Evolutionary conservation across 352 stramenopile species (phyloP).

Genomic region (Pythium brachiatum): DNA sequence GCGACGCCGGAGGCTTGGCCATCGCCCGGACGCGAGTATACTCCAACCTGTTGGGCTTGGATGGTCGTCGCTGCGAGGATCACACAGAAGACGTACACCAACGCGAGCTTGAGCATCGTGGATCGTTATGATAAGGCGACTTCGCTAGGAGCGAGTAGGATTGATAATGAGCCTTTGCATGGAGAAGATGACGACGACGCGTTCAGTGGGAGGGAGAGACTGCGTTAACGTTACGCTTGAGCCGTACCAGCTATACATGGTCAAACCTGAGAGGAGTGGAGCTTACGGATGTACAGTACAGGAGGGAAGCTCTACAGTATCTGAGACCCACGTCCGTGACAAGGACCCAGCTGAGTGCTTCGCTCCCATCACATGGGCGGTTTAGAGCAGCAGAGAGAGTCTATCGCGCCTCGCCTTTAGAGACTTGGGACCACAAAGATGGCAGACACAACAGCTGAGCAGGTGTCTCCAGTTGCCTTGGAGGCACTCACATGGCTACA

Average conservation of each 20-base stretch:
- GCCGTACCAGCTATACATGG: not conserved
- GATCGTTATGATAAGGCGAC: not conserved
- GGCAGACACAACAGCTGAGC: slow-evolving; percentile 4
- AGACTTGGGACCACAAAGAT: not conserved
- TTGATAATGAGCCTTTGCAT: not conserved
- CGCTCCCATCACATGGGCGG: not conserved
- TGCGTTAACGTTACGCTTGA: not conserved
- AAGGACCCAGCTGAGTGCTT: not conserved
- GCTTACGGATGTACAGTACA: not conserved
- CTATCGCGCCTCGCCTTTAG: slow-evolving; percentile 2
- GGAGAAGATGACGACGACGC: not conserved
- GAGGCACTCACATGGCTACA: slow-evolving; percentile 8
- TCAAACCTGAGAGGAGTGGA: slow-evolving; percentile 5
- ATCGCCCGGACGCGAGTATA: slow-evolving; percentile 17
- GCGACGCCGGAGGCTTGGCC: slow-evolving; percentile 11
- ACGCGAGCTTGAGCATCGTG: slow-evolving; percentile 6
- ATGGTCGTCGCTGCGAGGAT: not conserved
- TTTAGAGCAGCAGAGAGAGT: not conserved
- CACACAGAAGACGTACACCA: not conserved
- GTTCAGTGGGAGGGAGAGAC: not conserved
- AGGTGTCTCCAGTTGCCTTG: slow-evolving; percentile 6
- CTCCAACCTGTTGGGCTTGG: slow-evolving; percentile 5
- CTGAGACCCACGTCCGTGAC: not conserved
- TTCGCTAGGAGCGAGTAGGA: slow-evolving; percentile 9
- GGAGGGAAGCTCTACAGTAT: not conserved